Base-by-base conservation (phyloP, 2,329 filamentous ascomycete genomes). In the Aspergillus fumigatus region DNA sequence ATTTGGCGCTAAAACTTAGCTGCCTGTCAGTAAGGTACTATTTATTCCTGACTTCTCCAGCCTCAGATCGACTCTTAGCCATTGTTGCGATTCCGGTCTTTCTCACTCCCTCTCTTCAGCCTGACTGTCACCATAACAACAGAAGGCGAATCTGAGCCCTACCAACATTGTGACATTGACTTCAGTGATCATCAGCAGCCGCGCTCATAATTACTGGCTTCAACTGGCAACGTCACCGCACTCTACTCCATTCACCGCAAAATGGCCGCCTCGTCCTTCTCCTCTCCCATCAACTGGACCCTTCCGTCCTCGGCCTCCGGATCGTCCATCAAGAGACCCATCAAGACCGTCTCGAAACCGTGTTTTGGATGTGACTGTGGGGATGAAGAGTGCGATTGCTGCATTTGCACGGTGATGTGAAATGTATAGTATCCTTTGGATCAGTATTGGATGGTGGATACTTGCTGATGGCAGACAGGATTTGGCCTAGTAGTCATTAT, bases 311-410 rank as follows among this genome's bases (percentile, higher is more conserved):
- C 66, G 11, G 61, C 69, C 38, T 70, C 72, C 21, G 69, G 68
- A 14, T 64, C 71, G 19, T 71, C 71, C 0, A 65, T 75, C 51
- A 70, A 65, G 48, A 73, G 73, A 52, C 73, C 73, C 17, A 72
- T 75, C 60, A 73, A 75, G 58, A 58, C 66, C 2, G 69, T 71
- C 3, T 69, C 71, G 8, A 76, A 75, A 57, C 73, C 73, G 8
- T 76, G 73, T 50, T 75, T 76, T 53, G 72, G 73, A 3, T 76
- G 73, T 51, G 73, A 74, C 48, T 76, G 73, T 29, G 72, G 73
- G 6, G 73, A 73, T 58, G 72, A 74, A 50, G 72, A 73, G 40
- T 76, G 73, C 35, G 73, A 76, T 57, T 75, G 71, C 53, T 74
- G 72, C 51, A 71, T 76, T 53, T 76, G 73, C 57, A 70, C 67